A percentile compares a stretch with the other conserved stretches of the same genome.
phyloP scores from a whole-genome alignment of 768 basidiomycete genomes.

The Termitomyces sp. region DNA sequence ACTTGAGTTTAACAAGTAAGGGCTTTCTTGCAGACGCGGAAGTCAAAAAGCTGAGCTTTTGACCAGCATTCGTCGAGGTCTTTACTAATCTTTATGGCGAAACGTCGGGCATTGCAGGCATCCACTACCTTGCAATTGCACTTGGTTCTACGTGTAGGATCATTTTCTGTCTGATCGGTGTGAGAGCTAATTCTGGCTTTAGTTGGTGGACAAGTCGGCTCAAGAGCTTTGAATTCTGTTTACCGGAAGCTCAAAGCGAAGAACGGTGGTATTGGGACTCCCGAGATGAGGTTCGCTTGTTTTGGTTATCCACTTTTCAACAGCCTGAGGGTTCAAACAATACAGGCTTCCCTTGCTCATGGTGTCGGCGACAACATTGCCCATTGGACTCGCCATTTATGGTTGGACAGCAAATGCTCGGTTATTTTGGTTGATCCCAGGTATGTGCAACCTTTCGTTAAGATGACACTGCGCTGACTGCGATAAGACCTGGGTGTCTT shows the following conservation, averaged over 20 bases:
- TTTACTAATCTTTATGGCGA: conserved; percentile 49
- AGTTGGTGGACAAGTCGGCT: conserved; percentile 40
- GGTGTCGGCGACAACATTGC: conserved; percentile 51
- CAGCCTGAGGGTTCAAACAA: background rate
- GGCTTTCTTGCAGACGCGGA: conserved; percentile 6
- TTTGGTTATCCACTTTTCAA: background rate
- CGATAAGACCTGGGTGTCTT: conserved; percentile 37
- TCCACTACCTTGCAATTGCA: conserved; percentile 65
- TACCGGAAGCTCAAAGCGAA: conserved; percentile 44
- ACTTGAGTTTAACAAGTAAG: conserved; percentile 38
- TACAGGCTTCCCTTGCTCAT: conserved; percentile 38
- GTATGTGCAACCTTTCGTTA: conserved; percentile 27
- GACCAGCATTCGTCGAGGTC: conserved; percentile 52
- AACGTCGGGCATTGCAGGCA: conserved; percentile 48
- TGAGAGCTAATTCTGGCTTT: background rate
- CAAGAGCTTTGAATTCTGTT: conserved; percentile 44
- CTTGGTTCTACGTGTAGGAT: conserved; percentile 46
- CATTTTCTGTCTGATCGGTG: conserved; percentile 21
- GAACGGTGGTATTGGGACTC: conserved; percentile 52
- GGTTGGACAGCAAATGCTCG: conserved; percentile 58
- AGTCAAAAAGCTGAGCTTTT: conserved; percentile 3
- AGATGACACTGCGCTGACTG: background rate
- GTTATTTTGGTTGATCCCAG: conserved; percentile 59
- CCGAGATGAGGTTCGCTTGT: conserved; percentile 45
- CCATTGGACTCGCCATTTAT: conserved; percentile 59